These are phyloP conservation scores for Arthrobotrys megalospora DNA, from an alignment of 2,329 filamentous ascomycete genomes.

Conservation along the genomic window DNA sequence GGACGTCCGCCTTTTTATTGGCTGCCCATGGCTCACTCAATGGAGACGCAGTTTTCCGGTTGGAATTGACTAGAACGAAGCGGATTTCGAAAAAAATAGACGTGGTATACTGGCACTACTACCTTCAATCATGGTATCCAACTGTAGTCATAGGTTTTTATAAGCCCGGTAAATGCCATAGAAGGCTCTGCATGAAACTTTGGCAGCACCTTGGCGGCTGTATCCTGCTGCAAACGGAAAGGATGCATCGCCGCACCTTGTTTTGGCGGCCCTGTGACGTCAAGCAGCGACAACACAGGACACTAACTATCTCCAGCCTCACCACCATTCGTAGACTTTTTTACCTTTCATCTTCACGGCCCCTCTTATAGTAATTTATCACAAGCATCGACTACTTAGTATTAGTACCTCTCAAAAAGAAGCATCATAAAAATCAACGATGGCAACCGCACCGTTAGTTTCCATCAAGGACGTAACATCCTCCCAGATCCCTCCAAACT, in stretches of 20 bases:
- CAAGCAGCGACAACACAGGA: conserved; percentile 29
- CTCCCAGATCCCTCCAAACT: conserved; percentile 41
- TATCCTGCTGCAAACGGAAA: conserved; percentile 25
- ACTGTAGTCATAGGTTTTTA: background rate
- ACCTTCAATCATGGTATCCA: background rate
- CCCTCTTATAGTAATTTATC: background rate
- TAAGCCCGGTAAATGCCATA: background rate
- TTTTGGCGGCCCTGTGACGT: conserved; percentile 48
- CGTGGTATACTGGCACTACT: conserved; percentile 12
- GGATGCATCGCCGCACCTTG: conserved; percentile 43
- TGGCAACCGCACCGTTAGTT: conserved; percentile 57
- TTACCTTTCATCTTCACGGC: background rate
- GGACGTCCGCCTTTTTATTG: conserved; percentile 34
- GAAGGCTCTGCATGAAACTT: background rate
- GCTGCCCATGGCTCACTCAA: background rate
- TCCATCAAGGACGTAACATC: conserved; percentile 56
- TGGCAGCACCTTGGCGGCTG: conserved; percentile 6
- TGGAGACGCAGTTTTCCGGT: conserved; percentile 34
- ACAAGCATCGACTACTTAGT: background rate
- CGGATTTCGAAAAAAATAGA: conserved; percentile 31
- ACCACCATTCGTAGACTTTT: conserved; percentile 11
- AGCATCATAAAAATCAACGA: conserved; percentile 10
- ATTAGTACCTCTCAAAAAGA: background rate
- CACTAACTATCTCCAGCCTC: background rate
- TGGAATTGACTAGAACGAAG: conserved; percentile 24